These are phyloP conservation scores for Tuber borchii DNA, from an alignment of 495 filamentous ascomycete species.

Conservation along the genomic window DNA sequence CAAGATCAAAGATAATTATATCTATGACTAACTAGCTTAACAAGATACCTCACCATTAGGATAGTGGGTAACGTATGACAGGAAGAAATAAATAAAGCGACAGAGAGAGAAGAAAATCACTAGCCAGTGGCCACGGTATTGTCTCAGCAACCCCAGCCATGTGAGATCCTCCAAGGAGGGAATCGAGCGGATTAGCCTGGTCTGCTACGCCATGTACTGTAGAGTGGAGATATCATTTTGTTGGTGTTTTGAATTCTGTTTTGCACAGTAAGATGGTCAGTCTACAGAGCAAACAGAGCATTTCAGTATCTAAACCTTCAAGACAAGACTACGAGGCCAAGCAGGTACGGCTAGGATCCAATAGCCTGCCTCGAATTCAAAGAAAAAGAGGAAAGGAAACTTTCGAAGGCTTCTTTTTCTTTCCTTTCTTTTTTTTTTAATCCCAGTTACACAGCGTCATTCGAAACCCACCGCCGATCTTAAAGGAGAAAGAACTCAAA, in stretches of 20 bases:
- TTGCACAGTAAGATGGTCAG: background rate
- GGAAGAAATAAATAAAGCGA: background rate
- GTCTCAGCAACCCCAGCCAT: background rate
- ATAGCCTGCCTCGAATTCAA: background rate
- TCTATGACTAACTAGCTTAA: too few relatives aligned
- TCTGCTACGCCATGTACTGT: background rate
- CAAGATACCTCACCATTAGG: too few relatives aligned
- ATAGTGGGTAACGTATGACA: background rate
- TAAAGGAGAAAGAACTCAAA: background rate
- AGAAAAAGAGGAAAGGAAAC: too few relatives aligned
- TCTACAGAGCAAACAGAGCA: background rate
- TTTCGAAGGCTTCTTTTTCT: too few relatives aligned
- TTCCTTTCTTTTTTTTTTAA: too few relatives aligned
- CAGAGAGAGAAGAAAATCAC: background rate
- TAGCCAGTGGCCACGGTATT: background rate
- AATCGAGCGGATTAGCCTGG: background rate
- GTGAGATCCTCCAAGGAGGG: background rate
- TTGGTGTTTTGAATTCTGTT: background rate
- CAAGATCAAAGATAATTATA: background rate
- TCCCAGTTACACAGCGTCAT: background rate
- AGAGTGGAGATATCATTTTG: background rate
- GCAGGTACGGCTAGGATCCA: background rate
- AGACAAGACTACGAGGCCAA: background rate
- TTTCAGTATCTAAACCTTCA: background rate
- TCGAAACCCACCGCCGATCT: background rate